phyloP scores from a whole-genome alignment of 2,329 filamentous ascomycete genomes.

The Diaporthe sp. region DNA sequence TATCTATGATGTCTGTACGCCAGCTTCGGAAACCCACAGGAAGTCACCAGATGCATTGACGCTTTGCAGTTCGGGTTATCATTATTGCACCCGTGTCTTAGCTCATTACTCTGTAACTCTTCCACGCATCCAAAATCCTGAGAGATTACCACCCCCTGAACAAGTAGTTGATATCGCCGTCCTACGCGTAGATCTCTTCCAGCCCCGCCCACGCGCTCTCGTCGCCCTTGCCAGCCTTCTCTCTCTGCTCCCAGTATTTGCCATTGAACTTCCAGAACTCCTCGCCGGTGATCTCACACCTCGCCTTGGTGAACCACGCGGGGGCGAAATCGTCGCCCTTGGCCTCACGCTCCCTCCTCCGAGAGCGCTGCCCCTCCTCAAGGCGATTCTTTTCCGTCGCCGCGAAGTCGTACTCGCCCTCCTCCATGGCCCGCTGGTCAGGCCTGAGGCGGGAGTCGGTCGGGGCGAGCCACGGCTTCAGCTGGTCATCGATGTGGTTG shows the following conservation, averaged over 20 bases:
- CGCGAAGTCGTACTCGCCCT: conserved; percentile 95
- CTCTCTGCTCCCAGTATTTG: conserved; percentile 86
- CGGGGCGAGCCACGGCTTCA: conserved; percentile 83
- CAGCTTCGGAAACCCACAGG: not conserved
- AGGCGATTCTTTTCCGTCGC: conserved; percentile 94
- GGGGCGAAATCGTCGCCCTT: conserved; percentile 86
- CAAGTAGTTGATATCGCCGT: conserved; percentile 14
- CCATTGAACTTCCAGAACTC: conserved; percentile 91
- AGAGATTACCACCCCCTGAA: conserved; percentile 25
- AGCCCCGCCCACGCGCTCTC: conserved; percentile 74
- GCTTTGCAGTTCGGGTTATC: not conserved
- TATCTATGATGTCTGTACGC: not conserved
- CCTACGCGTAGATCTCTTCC: conserved; percentile 77
- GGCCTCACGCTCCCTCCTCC: conserved; percentile 79
- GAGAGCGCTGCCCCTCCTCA: conserved; percentile 89
- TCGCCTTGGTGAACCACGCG: conserved; percentile 84
- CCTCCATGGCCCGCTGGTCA: conserved; percentile 98
- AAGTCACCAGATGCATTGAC: not conserved
- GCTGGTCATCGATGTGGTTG: conserved; percentile 90
- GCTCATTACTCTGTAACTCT: conserved; percentile 15
- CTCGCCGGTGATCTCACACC: conserved; percentile 85
- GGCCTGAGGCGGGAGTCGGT: conserved; percentile 94
- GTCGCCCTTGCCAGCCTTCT: conserved; percentile 74
- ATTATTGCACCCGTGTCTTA: conserved; percentile 11
- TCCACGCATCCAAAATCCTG: not conserved